Evolutionary conservation across 2,329 filamentous ascomycete genomes (phyloP), one percentile per base, ranked within the genome.

Genomic region (Trichophyton verrucosum): DNA sequence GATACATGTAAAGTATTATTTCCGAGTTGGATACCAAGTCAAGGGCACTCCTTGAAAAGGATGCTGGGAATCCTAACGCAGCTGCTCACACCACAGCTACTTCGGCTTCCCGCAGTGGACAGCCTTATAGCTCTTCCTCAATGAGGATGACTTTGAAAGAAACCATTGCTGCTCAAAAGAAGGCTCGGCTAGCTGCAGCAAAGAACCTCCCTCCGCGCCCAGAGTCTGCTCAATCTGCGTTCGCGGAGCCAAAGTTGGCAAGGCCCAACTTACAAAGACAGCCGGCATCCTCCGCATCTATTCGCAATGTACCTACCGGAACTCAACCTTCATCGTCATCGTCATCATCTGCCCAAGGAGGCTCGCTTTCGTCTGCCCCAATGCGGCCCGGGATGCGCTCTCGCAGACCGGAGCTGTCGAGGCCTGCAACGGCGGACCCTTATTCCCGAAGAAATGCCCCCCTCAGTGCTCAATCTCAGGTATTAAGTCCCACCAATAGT

Each of bases 131-230:
- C 15, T 22, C 80, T 17, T 58, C 69, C 46, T 86, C 86, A 64
- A 81, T 84, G 13, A 72, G 80, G 42, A 75, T 74, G 9, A 88
- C 88, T 9, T 74, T 96, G 27, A 86, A 89, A 64, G 91, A 96
- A 68, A 80, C 89, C 2, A 91, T 96, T 80, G 77, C 90, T 68
- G 91, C 90, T 4, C 87, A 92, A 70, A 91, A 90, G 75, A 89
- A 77, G 62, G 81, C 79, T 57, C 68, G 76, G 60, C 46, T 69
- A 15, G 74, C 74, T 49, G 74, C 74, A 46, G 67, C 71, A 11
- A 75, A 75, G 65, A 71, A 72, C 61, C 70, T 78, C 55, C 77
- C 78, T 22, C 77, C 81, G 56, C 77, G 81, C 17, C 81, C 82
- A n/a, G 81, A 75, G 67, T 83, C 82, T 63, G 81, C 81, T 57